Evolutionary conservation across 2,329 filamentous ascomycete genomes (phyloP).

Genomic region (Cladosporium sphaerospermum): DNA sequence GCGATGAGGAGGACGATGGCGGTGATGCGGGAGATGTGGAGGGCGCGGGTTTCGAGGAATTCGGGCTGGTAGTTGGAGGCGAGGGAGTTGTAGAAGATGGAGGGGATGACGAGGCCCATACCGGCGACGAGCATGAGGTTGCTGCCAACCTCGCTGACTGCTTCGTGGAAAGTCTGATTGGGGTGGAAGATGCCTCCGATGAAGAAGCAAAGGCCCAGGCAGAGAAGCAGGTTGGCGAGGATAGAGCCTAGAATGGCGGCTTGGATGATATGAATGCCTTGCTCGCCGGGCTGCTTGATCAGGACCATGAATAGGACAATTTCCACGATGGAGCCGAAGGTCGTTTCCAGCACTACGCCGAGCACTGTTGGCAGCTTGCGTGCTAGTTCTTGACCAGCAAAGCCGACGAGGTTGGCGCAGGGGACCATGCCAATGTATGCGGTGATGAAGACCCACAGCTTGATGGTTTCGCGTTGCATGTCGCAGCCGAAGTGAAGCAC

Average conservation of each 20-base stretch:
- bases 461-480: conserved; percentile 16
- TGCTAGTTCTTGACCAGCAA: conserved; percentile 65
- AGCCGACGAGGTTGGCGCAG: conserved; percentile 45
- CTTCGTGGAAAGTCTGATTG: conserved; percentile 66
- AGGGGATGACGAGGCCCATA: conserved; percentile 43
- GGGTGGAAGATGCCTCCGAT: conserved; percentile 63
- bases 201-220: conserved; percentile 76
- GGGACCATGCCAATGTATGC: conserved; percentile 48
- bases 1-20: conserved; percentile 65
- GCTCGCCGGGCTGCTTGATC: conserved; percentile 35
- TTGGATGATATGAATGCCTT: conserved; percentile 55
- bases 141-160: conserved; percentile 71
- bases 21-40: conserved; percentile 64
- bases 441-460: conserved; percentile 42
- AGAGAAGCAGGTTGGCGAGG: conserved; percentile 73
- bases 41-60: conserved; percentile 45
- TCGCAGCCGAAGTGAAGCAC: conserved; percentile 41
- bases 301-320: conserved; percentile 76
- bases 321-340: conserved; percentile 67
- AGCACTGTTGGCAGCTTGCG: conserved; percentile 69
- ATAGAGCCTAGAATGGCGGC: conserved; percentile 79
- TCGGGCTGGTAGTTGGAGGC: background rate
- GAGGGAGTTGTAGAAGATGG: conserved; percentile 48
- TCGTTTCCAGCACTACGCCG: conserved; percentile 50
- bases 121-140: conserved; percentile 72